Conservation (phyloP, 2,329 filamentous ascomycete genomes). For the Drechslerella stenobrocha region DNA sequence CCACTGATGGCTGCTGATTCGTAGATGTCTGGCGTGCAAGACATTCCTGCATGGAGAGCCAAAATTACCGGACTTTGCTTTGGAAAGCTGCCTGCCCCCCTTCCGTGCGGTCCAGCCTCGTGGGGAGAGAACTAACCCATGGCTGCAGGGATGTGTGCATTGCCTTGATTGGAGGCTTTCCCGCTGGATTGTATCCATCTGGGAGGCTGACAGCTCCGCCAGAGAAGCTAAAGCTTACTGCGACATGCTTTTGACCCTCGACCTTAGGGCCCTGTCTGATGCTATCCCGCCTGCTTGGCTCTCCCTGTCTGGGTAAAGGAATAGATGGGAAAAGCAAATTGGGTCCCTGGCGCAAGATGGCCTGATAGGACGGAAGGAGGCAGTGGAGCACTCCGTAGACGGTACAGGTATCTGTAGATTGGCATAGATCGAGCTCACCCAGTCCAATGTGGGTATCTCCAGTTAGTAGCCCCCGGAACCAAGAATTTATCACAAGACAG, state of each 20-base stretch:
- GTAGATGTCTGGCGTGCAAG: constrained; percentile 46
- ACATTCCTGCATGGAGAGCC: constrained; percentile 44
- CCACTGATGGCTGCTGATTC: constrained; percentile 35
- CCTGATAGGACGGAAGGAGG: constrained; percentile 13
- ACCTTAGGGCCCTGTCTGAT: constrained; percentile 15
- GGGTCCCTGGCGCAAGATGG: background rate
- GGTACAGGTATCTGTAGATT: constrained; percentile 14
- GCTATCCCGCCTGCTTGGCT: constrained; percentile 13
- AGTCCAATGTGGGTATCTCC: constrained; percentile 27
- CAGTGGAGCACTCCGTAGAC: constrained; percentile 17
- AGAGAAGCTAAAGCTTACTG: constrained; percentile 32
- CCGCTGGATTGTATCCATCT: constrained; percentile 15
- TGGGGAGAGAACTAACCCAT: constrained; percentile 43
- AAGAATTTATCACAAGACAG: too few relatives aligned
- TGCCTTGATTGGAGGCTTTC: constrained; percentile 35
- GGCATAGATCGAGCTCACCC: constrained; percentile 21
- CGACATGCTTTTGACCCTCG: constrained; percentile 25
- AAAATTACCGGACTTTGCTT: constrained; percentile 12
- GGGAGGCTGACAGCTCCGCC: constrained; percentile 38
- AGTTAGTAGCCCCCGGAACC: too few relatives aligned
- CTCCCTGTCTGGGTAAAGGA: constrained; percentile 25
- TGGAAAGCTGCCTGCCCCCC: constrained; percentile 27
- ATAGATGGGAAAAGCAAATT: constrained; percentile 21
- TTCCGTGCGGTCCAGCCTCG: constrained; percentile 44
- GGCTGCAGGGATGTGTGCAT: constrained; percentile 41